Percentiles rank a stretch among this genome's conserved stretches.
Conservation (phyloP, 2,329 filamentous ascomycete genomes). For the Exophiala oligosperma region DNA sequence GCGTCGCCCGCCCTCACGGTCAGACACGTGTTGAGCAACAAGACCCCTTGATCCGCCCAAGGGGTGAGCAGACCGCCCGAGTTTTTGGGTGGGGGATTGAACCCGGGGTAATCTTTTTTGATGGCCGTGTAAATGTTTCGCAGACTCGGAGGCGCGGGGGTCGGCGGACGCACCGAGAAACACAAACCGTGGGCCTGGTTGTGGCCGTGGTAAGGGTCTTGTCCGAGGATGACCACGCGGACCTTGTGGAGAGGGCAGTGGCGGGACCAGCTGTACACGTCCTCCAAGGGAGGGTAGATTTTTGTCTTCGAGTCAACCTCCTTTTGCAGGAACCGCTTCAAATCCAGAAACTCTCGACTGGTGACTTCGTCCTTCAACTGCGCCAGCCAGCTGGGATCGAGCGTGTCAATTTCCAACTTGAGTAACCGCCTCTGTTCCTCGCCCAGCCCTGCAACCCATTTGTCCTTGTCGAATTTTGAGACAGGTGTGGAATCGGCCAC, state of each 20-base stretch:
- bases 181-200: conserved; percentile 96
- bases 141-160: conserved; percentile 82
- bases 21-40: conserved; percentile 91
- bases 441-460: conserved; percentile 80
- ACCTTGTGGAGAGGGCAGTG: conserved; percentile 86
- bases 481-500: conserved; percentile 28
- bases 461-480: conserved; percentile 77
- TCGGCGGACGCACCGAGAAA: conserved; percentile 91
- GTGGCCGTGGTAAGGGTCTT: conserved; percentile 94
- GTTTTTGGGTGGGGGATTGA: conserved; percentile 71
- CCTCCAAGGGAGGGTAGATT: conserved; percentile 82
- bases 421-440: conserved; percentile 80
- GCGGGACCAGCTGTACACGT: conserved; percentile 96
- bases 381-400: conserved; percentile 88
- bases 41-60: conserved; percentile 90
- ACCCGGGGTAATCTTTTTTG: conserved; percentile 82
- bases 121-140: conserved; percentile 91
- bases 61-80: conserved; percentile 76
- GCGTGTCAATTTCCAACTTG: conserved; percentile 84
- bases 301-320: conserved; percentile 74
- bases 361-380: conserved; percentile 84
- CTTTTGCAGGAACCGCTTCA: conserved; percentile 83
- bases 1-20: conserved; percentile 89
- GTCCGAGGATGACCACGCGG: conserved; percentile 89
- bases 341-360: conserved; percentile 74